Evolutionary conservation across 257 asterid genomes (phyloP).

Genomic region (Solanum chilense): DNA sequence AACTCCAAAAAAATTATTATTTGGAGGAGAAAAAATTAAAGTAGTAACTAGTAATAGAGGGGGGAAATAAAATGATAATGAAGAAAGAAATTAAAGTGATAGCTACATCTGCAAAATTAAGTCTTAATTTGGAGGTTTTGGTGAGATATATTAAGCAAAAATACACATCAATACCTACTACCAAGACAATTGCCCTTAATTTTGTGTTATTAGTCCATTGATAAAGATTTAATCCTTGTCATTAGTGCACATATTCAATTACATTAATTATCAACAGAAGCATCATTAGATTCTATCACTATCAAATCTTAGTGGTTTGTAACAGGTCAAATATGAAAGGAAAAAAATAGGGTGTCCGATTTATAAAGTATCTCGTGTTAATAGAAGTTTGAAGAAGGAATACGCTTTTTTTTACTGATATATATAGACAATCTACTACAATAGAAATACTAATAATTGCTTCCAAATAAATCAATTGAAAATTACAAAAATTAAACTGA

Average conservation of each 20-base stretch:
- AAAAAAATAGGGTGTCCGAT: too few relatives aligned
- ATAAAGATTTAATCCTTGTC: background rate
- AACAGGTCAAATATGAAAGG: background rate
- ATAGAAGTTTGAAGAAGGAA: too few relatives aligned
- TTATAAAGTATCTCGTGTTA: too few relatives aligned
- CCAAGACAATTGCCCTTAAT: background rate
- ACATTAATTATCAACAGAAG: background rate
- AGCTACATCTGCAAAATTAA: background rate
- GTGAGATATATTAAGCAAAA: background rate
- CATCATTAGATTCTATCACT: background rate
- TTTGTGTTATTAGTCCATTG: background rate
- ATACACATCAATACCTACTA: background rate
- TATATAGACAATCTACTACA: background rate
- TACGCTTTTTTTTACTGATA: too few relatives aligned
- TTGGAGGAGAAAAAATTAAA: background rate
- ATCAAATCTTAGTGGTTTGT: background rate
- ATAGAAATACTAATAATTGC: background rate
- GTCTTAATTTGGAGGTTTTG: background rate
- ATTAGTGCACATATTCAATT: background rate
- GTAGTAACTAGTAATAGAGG: too few relatives aligned
- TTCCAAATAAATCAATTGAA: background rate
- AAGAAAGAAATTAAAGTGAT: background rate
- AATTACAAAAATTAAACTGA: background rate
- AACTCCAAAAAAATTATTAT: background rate
- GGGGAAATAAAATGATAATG: background rate